Base-by-base conservation (phyloP, 495 filamentous ascomycete genomes). In the Astrocystis sublimbata region DNA sequence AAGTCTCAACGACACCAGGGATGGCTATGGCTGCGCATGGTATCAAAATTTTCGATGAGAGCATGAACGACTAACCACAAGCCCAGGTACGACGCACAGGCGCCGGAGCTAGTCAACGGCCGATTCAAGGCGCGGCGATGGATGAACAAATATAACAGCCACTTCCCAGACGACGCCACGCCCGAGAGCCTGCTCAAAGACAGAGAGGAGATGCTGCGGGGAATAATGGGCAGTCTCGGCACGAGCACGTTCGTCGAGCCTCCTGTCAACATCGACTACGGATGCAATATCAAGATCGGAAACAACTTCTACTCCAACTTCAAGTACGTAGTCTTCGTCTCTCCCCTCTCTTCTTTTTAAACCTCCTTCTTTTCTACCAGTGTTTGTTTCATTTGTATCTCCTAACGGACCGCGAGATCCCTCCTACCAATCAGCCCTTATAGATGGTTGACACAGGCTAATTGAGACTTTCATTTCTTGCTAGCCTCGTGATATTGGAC, bases 231-330 rank as follows among this genome's bases (percentile, higher is more conserved):
- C 8, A 61, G 61, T 4, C 72, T 79, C 3, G 81, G 79, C 10
- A 26, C 28, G 7, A 71, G 74, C 1, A 72, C 75, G 6, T 82
- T 79, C 54, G 65, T 85, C 38, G 82, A 85, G 65, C 75, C 83
- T 15, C 82, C 83, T 0, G 75, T 86, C 53, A 59, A 64, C 4
- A 68, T 82, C 13, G 83, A 86, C 64, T 85, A 85, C 57, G 83
- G 83, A 0, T 81, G 80, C 61, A 86, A 86, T 69, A 71, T 81
- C 23, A 43, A 54, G 10, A 74, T 86, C 7, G 82, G 83, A 7
- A 67, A 74, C 21, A 66, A 77, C 36, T 83, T 79, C 64, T 83
- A 83, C 60, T 69, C 79, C 19, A 85, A 85, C 60, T 84, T 81
- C 69, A 79, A 78, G 78, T 83, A n/a, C 17, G 75, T 68, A 2